A percentile compares a stretch with the other conserved stretches of the same genome.
These are phyloP conservation scores for Artemisia annua DNA, from an alignment of 129 eudicot genomes.

Conservation along the genomic window DNA sequence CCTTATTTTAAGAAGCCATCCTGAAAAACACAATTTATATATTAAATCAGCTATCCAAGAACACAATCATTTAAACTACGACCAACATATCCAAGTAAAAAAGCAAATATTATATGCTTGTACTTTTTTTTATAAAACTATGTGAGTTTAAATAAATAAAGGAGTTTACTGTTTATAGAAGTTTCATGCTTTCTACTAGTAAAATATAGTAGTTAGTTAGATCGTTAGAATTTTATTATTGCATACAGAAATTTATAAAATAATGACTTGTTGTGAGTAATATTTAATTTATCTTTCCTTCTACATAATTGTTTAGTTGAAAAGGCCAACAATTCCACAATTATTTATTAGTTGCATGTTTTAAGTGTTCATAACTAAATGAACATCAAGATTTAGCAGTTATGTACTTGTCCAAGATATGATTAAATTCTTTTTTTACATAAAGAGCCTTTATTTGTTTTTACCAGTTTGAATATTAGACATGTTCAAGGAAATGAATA, in stretches of 20 bases:
- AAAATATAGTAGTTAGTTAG: constrained; percentile 21
- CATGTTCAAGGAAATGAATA: constrained; percentile 21
- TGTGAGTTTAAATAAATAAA: constrained; percentile 14
- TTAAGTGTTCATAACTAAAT: constrained; percentile 8
- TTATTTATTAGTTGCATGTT: constrained; percentile 4
- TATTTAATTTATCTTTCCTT: not conserved
- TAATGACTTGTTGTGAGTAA: constrained; percentile 5
- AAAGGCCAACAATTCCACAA: constrained; percentile 21
- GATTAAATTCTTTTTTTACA: not conserved
- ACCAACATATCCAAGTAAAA: constrained; percentile 24
- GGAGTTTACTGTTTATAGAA: constrained; percentile 14
- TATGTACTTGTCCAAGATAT: too few relatives aligned
- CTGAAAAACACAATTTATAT: constrained; percentile 13
- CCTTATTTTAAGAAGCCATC: constrained; percentile 24
- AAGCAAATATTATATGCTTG: constrained; percentile 15
- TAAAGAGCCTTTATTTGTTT: not conserved
- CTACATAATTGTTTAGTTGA: not conserved
- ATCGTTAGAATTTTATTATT: not conserved
- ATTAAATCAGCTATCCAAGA: constrained; percentile 5
- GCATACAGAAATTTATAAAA: not conserved
- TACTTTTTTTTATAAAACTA: not conserved
- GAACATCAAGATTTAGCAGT: not conserved
- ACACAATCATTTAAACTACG: constrained; percentile 28
- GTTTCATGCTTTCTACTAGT: constrained; percentile 22
- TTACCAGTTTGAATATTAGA: constrained; percentile 8